A percentile compares a stretch with the other conserved stretches of the same genome.
Evolutionary conservation across 2,329 filamentous ascomycete species (phyloP).

Genomic region (Plectosphaerella cucumerina): DNA sequence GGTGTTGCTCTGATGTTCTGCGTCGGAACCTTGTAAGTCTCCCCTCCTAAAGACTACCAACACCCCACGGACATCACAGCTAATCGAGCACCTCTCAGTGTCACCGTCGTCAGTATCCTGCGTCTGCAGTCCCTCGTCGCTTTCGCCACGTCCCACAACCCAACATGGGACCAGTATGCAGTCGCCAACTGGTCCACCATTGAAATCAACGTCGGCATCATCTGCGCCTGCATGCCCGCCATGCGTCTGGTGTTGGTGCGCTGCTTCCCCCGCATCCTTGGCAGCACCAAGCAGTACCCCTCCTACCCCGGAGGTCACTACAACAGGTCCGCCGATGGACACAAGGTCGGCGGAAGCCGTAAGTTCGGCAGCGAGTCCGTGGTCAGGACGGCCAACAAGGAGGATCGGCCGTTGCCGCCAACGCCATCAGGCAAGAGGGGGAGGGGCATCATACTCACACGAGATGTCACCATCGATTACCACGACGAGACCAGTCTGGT

Average conservation of each 20-base stretch:
- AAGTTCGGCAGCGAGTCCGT: constrained; percentile 9
- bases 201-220: constrained; percentile 32
- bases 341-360: constrained; percentile 13
- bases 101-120: constrained; percentile 32
- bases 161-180: constrained; percentile 28
- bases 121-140: constrained; percentile 27
- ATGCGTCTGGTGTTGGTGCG: constrained; percentile 28
- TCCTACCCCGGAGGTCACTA: constrained; percentile 6
- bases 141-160: constrained; percentile 24
- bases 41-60: too few species aligned
- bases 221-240: constrained; percentile 34
- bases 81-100: constrained; percentile 16
- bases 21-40: constrained; percentile 40
- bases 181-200: constrained; percentile 30
- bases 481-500: constrained; percentile 26
- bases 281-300: constrained; percentile 15
- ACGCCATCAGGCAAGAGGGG: constrained; percentile 5
- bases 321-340: constrained; percentile 5
- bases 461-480: constrained; percentile 29
- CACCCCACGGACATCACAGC: neutral
- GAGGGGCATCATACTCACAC: constrained; percentile 25
- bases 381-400: constrained; percentile 5
- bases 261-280: constrained; percentile 29
- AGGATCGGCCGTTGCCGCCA: neutral
- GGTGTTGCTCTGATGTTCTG: constrained; percentile 47